Percentiles rank a stretch among this genome's conserved stretches.
These are phyloP conservation scores for Ganoderma leucocontextum DNA, from an alignment of 1,284 basidiomycete species.

Conservation along the genomic window DNA sequence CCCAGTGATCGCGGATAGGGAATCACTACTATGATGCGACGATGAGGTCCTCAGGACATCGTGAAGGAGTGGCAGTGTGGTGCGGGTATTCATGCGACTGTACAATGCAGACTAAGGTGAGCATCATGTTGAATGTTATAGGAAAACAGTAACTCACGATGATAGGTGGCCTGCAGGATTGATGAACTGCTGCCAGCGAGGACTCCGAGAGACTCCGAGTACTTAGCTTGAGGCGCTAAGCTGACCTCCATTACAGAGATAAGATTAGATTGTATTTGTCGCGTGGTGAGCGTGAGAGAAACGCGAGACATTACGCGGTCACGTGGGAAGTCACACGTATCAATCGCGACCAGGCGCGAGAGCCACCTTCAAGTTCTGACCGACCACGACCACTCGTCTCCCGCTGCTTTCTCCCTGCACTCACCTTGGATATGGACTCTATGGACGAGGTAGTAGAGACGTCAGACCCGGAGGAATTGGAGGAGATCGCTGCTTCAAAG, in stretches of 20 bases:
- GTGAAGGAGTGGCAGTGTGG: conserved; percentile 2
- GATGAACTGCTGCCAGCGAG: no score
- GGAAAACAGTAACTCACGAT: background rate
- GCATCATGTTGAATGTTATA: no score
- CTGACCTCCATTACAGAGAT: no score
- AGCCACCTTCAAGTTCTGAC: background rate
- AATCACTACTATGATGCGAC: conserved; percentile 34
- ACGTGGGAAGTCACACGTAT: background rate
- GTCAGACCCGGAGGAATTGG: conserved; percentile 32
- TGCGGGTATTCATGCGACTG: background rate
- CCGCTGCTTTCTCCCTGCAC: background rate
- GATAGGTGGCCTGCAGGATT: no score
- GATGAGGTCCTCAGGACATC: conserved; percentile 20
- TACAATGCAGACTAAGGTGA: no score
- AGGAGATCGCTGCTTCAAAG: conserved; percentile 26
- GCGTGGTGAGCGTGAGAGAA: background rate
- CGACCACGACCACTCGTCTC: background rate
- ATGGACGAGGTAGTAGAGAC: conserved; percentile 19
- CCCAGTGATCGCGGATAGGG: conserved; percentile 38
- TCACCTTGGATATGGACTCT: conserved; percentile 9
- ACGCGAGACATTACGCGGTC: background rate
- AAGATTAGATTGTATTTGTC: no score
- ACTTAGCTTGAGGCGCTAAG: no score
- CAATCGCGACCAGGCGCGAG: background rate
- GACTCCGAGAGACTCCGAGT: no score